Evolutionary conservation across 257 asterid genomes (phyloP).

Genomic region (Oldenlandia corymbosa): DNA sequence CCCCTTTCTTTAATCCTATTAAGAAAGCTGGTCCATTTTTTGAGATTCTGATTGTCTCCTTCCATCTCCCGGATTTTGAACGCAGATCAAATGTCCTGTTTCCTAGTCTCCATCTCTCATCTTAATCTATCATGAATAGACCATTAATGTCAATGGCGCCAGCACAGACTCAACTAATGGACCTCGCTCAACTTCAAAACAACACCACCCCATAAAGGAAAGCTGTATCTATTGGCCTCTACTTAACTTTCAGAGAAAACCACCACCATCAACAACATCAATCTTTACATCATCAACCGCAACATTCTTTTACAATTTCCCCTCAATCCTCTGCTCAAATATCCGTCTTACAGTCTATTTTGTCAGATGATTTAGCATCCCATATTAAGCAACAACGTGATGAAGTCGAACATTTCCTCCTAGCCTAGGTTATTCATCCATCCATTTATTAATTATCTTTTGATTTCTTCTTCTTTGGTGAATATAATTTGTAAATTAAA

Average conservation of each 20-base stretch:
- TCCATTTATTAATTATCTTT: neutral
- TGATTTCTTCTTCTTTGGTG: too few species aligned
- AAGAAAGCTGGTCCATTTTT: too few species aligned
- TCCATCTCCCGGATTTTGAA: too few species aligned
- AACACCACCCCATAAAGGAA: slow-evolving; percentile 20
- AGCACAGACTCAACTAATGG: slow-evolving; percentile 21
- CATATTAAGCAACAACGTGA: slow-evolving; percentile 32
- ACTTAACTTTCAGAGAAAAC: slow-evolving; percentile 31
- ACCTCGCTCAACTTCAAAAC: slow-evolving; percentile 31
- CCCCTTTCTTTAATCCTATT: too few species aligned
- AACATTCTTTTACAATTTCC: slow-evolving; percentile 22
- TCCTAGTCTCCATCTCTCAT: too few species aligned
- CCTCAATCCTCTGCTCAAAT: slow-evolving; percentile 37
- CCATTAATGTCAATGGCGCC: slow-evolving; percentile 23
- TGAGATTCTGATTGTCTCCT: too few species aligned
- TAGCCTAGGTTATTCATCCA: slow-evolving; percentile 22
- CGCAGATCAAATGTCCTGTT: too few species aligned
- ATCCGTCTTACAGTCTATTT: slow-evolving; percentile 19
- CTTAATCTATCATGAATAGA: slow-evolving; percentile 14
- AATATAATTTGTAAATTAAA: too few species aligned
- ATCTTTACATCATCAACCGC: neutral
- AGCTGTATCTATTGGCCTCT: slow-evolving; percentile 42
- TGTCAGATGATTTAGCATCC: slow-evolving; percentile 29
- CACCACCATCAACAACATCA: slow-evolving; percentile 8
- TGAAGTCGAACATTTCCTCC: slow-evolving; percentile 35